Evolutionary conservation across 2,329 filamentous ascomycete genomes (phyloP), one percentile per base, ranked within the genome.

Genomic region (Colletotrichum cereale): DNA sequence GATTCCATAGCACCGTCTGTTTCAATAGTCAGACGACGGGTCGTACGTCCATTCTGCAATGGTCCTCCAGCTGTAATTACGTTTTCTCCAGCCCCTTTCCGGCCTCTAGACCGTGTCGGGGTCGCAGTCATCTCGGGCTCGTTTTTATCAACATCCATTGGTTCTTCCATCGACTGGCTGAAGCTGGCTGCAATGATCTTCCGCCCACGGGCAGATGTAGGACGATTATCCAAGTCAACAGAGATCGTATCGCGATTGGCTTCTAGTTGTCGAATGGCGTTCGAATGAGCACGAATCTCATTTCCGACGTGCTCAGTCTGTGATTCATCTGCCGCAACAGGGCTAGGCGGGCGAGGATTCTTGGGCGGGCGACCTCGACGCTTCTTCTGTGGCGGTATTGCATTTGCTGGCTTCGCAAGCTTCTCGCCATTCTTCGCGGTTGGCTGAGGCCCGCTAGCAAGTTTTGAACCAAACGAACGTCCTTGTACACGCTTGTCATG

Each of bases 291-390:
- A 44, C 36, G 68, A 52, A 71, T 67, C 40, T 62, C 68, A 34
- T 68, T 58, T 24, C 52, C 42, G 24, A 55, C 24, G 31, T 48
- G 47, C 21, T 60, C 44, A 18, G 21, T n/a, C 11, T 60, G 52
- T 36, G 8, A n/a, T 18, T 40, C 29, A 7, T 44, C 44, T 40
- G 48, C 44, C 29, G 16, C 47, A 21, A n/a, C 47, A 8, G 65
- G 53, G 24, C 53, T 69, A 34, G 24, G 29, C 29, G 69, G 69
- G 14, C 65, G 66, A 40, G 65, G 69, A 18, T 69, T 60, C 26
- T 72, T 72, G 14, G 70, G 70, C 12, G 70, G 70, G 18, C 70
- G 66, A 36, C 70, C 70, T 16, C 70, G 70, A 31, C 67, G 67
- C 29, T 72, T 72, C 52, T 72, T 72, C 5, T n/a, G 58, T 21